Base-by-base conservation (phyloP, 306 rosid genomes). In the Chamaecrista fasciculata region DNA sequence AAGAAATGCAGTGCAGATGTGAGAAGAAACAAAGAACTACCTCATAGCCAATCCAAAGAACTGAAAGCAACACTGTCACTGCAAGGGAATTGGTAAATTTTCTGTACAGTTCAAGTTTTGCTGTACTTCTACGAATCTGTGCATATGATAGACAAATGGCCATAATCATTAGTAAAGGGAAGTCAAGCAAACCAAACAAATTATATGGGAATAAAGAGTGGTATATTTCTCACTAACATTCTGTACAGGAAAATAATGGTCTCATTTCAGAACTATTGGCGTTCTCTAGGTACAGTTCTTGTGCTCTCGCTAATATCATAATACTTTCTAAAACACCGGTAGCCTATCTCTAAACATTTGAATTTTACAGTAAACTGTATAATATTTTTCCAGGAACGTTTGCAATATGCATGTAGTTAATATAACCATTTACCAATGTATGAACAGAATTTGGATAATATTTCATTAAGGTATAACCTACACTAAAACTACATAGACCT, bases 21-120 rank as follows among this genome's bases (percentile, higher is more conserved):
- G n/a, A 64, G 28, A 50, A 40, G 28, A 33, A 52, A 37, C 34
- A 60, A 57, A 5, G 59, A 43, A 25, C 33, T 62, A 88, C 96
- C 96, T 89, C 96, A 28, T 86, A 84, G 37, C 91, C 89, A 65
- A 89, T 89, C 91, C 96, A 89, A 76, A 81, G 9, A 21, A 89
- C 83, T 19, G 96, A 89, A 49, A 86, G 85, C 70, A 89, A 74
- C 69, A 89, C 89, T 25, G 96, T 80, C 71, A 80, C 86, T 11
- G 96, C 96, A 82, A 89, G 91, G 66, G 78, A 76, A 80, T 89
- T 86, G n/a, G 96, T 86, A 76, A 89, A 89, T 58, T 82, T 89
- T 78, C 91, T 74, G 89, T 89, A 89, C 66, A 89, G 72, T 78
- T 89, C 89, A 70, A 89, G 91, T 78, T 89, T 89, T 58, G 80